Evolutionary conservation across 495 filamentous ascomycete species (phyloP).

Genomic region (Saxophila tyrrhenica): DNA sequence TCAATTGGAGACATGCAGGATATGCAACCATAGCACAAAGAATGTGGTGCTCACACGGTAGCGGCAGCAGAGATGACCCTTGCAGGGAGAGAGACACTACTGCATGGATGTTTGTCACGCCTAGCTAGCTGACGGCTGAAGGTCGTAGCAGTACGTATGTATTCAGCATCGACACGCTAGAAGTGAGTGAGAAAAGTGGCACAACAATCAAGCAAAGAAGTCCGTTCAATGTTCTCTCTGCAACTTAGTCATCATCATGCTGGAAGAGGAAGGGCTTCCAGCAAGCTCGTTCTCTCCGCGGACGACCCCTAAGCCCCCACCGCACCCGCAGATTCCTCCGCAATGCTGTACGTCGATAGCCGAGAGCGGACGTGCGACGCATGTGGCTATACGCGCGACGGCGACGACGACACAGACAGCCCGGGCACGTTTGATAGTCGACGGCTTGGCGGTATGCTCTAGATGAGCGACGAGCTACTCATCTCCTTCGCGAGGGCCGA

Average conservation of each 20-base stretch:
- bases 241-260: neutral
- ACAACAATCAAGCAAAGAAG: too few relatives aligned
- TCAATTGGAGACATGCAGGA: too few relatives aligned
- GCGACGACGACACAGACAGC: conserved; percentile 13
- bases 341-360: conserved; percentile 16
- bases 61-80: too few relatives aligned
- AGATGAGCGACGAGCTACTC: conserved; percentile 8
- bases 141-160: too few relatives aligned
- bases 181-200: too few relatives aligned
- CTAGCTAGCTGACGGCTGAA: too few relatives aligned
- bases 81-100: too few relatives aligned
- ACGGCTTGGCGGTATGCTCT: conserved; percentile 13
- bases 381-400: conserved; percentile 3
- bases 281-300: neutral
- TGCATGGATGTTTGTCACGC: too few relatives aligned
- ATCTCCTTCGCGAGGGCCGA: conserved; percentile 14
- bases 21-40: too few relatives aligned
- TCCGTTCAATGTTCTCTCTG: too few relatives aligned
- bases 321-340: conserved; percentile 5
- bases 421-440: conserved; percentile 17
- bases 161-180: too few relatives aligned
- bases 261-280: conserved; percentile 4
- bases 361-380: conserved; percentile 11
- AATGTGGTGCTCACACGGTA: too few relatives aligned
- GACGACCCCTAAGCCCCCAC: neutral